Base-by-base conservation (phyloP, 768 basidiomycete species). In the Holtermannia corniformis region DNA sequence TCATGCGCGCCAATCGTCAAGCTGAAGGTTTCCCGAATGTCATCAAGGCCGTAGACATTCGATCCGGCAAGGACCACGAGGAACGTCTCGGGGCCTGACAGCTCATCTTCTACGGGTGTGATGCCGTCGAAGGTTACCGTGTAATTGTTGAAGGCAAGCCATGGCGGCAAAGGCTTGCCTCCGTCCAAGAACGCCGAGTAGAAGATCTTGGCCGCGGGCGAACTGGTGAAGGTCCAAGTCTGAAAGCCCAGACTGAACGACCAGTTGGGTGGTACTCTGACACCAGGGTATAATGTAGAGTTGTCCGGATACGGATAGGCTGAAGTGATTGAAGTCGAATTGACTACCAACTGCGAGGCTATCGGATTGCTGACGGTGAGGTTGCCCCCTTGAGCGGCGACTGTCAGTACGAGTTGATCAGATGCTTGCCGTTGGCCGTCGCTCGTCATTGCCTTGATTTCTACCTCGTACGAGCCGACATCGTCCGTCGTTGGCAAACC, bases 211-310 rank as follows among this genome's bases (percentile, higher is more conserved):
- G 52, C 50, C 1, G 60, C 54, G 25, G 78, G 74, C n/a, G n/a
- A n/a, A n/a, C n/a, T n/a, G 1, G 65, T 54, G 69, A 82, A 84
- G 1, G 86, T 90, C 28, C 78, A 74, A 54, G 79, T 75, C 47
- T 82, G 73, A 61, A 95, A 81, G 13, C 91, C 92, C 53, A 96
- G 79, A 62, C 87, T 88, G 74, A 93, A 96, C 0, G 86, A 87
- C 89, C 90, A 93, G 43, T 75, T 71, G 5, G 80, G 80, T 1
- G 88, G 89, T 10, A 93, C 80, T 47, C 89, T 77, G 51, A 95
- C 67, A 20, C 73, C 70, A 2, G 72, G 72, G 50, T 67, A 67
- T 32, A 63, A 46, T 78, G 75, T 50, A 83, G 82, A 59, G n/a
- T 25, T 23, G 49, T 76, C 74, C 2, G 77, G 71, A n/a, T 80